Conservation (phyloP, 257 asterid species). For the Solanum tacnaense region DNA sequence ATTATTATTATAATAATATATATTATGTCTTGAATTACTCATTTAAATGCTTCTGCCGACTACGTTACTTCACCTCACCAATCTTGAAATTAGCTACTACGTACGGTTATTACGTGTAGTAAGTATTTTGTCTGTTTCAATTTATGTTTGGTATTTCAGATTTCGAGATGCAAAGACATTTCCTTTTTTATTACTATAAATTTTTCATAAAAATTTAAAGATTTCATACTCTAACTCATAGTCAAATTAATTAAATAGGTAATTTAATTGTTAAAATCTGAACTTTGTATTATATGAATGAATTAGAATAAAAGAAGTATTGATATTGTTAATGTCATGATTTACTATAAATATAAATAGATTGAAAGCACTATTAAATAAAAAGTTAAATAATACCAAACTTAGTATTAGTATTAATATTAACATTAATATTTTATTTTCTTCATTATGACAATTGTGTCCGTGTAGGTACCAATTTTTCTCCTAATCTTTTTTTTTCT, state of each 20-base stretch:
- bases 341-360: neutral
- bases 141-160: neutral
- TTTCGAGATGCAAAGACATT: neutral
- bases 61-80: constrained; percentile 12
- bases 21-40: neutral
- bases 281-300: neutral
- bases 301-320: neutral
- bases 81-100: constrained; percentile 9
- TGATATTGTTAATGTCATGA: neutral
- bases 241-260: neutral
- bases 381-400: neutral
- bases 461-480: neutral
- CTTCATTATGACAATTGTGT: neutral
- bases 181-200: neutral
- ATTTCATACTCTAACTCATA: neutral
- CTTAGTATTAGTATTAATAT: too few species aligned
- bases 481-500: neutral
- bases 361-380: neutral
- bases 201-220: neutral
- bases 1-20: neutral
- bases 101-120: neutral
- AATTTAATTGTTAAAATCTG: neutral
- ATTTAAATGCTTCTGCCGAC: constrained; percentile 11
- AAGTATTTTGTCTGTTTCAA: neutral
- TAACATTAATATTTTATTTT: neutral